Percentiles rank a stretch among this genome's conserved stretches.
phyloP scores from a whole-genome alignment of 257 asterid genomes.

The Henckelia pumila region DNA sequence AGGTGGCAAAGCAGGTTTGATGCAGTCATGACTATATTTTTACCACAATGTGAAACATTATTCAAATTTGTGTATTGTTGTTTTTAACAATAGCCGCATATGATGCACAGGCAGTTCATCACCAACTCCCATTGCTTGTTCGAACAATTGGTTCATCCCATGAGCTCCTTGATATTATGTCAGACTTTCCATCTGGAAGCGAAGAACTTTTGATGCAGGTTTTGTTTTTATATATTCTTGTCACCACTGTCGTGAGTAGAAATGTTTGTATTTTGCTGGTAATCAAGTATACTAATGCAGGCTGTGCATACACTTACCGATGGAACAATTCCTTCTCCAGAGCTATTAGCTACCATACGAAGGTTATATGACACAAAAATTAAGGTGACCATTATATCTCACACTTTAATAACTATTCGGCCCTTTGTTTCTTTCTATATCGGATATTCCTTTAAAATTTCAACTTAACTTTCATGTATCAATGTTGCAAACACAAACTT shows the following conservation, averaged over 20 bases:
- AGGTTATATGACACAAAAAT: conserved; percentile 69
- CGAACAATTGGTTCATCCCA: conserved; percentile 87
- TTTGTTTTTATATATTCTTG: conserved; percentile 14
- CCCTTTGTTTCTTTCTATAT: conserved; percentile 3
- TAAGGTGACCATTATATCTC: conserved; percentile 48
- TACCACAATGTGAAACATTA: neutral
- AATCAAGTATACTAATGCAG: conserved; percentile 43
- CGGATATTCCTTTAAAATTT: conserved; percentile 4
- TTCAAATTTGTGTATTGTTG: conserved; percentile 16
- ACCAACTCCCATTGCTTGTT: conserved; percentile 83
- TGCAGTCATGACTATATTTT: conserved; percentile 16
- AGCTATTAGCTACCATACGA: conserved; percentile 57
- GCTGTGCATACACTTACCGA: conserved; percentile 89
- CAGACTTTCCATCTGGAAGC: conserved; percentile 82
- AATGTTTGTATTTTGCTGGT: conserved; percentile 28
- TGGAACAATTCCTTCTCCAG: conserved; percentile 79
- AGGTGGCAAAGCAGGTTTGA: conserved; percentile 76
- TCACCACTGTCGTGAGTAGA: conserved; percentile 23
- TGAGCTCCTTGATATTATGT: conserved; percentile 72
- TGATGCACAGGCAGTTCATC: conserved; percentile 74
- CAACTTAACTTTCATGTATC: conserved; percentile 14
- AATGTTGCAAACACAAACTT: too few relatives aligned
- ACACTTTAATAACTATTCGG: conserved; percentile 6
- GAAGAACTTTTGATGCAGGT: conserved; percentile 84
- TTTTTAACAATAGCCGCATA: conserved; percentile 29